Evolutionary conservation across 768 basidiomycete genomes (phyloP), one percentile per base, ranked within the genome.

Genomic region (Lactarius akahatsu): DNA sequence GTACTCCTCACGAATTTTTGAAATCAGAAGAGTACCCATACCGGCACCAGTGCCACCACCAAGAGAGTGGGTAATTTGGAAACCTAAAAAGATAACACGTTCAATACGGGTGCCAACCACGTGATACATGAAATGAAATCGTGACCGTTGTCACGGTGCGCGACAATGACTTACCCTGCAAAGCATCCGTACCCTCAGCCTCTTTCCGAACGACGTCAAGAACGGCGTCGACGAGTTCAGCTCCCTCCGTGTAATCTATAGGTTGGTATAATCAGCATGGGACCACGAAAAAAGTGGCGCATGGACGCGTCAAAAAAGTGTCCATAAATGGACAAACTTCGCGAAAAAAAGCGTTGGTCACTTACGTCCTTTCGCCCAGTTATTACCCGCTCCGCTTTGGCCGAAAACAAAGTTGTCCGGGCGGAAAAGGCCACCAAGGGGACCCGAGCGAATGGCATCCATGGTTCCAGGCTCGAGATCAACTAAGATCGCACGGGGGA

Each of bases 341-440:
- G 32, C 57, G 26, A 26, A 10, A 41, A 60, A 56, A 63, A 57
- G 13, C 34, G n/a, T 28, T 28, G 23, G 34, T 58, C 45, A 91
- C 93, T 86, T 75, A 94, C 91, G 91, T 84, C 96, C 96, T 89
- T 98, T 99, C 28, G 97, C 96, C 97, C 97, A 98, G 83, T 98
- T 98, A 87, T 99, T 98, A 76, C 96, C 96, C 72, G 95, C 96
- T 80, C 95, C 95, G 78, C 88, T 94, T 80, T 98, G 96, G 63
- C 95, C 96, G 71, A 96, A 97, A 74, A 98, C 94, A 75, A 96
- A 96, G 85, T 97, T 98, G 81, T 97, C 96, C 43, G 96, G 96
- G 73, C 94, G 89, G 92, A 97, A 98, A 70, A 98, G 87, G 70
- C 81, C 80, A 75, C 96, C 95, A 62, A 96, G 85, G 72, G 94